These are phyloP conservation scores for Lasiodiplodia theobromae DNA, from an alignment of 2,329 filamentous ascomycete genomes.

Conservation along the genomic window DNA sequence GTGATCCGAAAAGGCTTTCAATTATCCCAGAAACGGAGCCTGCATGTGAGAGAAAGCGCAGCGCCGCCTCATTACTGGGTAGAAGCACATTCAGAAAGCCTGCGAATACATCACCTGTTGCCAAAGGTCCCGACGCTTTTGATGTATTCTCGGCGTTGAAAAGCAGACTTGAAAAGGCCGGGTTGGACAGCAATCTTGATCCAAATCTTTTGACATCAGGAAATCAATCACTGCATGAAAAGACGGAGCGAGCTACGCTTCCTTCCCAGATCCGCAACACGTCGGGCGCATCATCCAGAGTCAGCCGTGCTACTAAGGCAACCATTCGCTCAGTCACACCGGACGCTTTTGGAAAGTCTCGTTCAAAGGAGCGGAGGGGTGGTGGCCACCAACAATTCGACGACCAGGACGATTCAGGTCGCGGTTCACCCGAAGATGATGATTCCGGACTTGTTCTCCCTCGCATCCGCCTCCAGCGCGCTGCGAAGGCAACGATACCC, in stretches of 20 bases:
- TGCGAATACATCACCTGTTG: conserved; percentile 31
- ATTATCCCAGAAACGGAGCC: conserved; percentile 63
- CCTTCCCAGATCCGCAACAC: conserved; percentile 29
- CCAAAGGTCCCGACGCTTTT: conserved; percentile 8
- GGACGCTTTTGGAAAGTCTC: conserved; percentile 28
- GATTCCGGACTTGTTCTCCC: conserved; percentile 22
- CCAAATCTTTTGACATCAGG: not conserved
- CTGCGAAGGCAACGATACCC: conserved; percentile 38
- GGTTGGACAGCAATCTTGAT: conserved; percentile 23
- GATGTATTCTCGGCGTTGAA: conserved; percentile 70
- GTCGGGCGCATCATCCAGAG: conserved; percentile 28
- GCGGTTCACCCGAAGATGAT: conserved; percentile 16
- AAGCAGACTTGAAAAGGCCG: conserved; percentile 57
- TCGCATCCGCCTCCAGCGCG: conserved; percentile 27
- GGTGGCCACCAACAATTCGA: not conserved
- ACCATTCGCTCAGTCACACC: conserved; percentile 49
- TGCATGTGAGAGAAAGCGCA: conserved; percentile 34
- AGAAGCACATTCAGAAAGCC: conserved; percentile 32
- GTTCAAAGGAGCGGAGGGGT: not conserved
- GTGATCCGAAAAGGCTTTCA: conserved; percentile 65
- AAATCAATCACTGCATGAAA: not conserved
- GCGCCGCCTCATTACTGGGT: conserved; percentile 41
- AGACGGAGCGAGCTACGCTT: conserved; percentile 16
- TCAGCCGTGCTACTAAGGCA: conserved; percentile 40
- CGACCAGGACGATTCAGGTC: not conserved